Percentiles rank a stretch among this genome's conserved stretches.
Conservation (phyloP, 257 asterid genomes). For the Sherardia arvensis region DNA sequence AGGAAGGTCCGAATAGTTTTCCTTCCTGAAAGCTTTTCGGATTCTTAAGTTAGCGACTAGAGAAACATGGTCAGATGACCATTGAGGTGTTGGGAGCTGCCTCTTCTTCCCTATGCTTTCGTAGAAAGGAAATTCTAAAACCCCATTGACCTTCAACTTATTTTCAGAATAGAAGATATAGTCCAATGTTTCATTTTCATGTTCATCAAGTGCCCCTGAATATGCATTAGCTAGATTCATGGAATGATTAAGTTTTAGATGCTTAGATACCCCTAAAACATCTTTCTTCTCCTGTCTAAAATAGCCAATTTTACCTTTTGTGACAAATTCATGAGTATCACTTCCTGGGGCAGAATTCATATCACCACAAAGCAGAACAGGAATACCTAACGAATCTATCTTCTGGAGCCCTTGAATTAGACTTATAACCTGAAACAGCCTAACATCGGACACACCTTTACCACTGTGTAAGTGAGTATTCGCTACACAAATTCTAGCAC, state of each 20-base stretch:
- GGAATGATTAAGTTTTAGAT: not conserved
- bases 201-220: too few relatives aligned
- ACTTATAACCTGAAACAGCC: not conserved
- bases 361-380: conserved; percentile 1
- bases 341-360: conserved; percentile 3
- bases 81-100: too few relatives aligned
- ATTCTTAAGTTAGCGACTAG: too few relatives aligned
- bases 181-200: not conserved
- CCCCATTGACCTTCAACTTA: conserved; percentile 5
- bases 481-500: not conserved
- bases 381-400: not conserved
- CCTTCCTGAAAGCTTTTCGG: not conserved
- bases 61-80: too few relatives aligned
- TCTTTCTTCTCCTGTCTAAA: conserved; percentile 1
- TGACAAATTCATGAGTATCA: too few relatives aligned
- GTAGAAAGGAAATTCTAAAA: too few relatives aligned
- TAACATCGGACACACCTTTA: not conserved
- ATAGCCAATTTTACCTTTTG: conserved; percentile 2
- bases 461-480: not conserved
- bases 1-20: not conserved
- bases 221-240: too few relatives aligned
- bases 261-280: not conserved
- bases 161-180: conserved; percentile 1
- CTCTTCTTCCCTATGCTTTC: too few relatives aligned
- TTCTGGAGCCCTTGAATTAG: not conserved